These are phyloP conservation scores for Xanthoconium separans DNA, from an alignment of 1,284 basidiomycete species.

Conservation along the genomic window DNA sequence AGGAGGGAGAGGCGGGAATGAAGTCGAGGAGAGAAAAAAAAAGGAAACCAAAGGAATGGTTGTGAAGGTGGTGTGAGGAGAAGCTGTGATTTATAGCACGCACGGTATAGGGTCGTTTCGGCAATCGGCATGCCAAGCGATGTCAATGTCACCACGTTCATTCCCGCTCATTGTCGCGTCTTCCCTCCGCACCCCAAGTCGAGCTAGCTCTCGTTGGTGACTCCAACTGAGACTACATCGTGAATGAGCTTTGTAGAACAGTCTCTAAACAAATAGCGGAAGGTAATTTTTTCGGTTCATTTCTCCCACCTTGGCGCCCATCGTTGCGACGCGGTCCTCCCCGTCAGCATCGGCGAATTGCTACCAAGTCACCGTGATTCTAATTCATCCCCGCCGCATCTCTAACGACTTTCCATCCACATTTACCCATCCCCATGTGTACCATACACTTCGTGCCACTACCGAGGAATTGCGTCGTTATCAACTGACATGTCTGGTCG, in stretches of 20 bases:
- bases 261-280: too few relatives aligned
- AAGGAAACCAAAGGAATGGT: slow-evolving; percentile 1
- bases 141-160: neutral
- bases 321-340: neutral
- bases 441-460: too few relatives aligned
- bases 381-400: too few relatives aligned
- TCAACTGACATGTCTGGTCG: too few relatives aligned
- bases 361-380: neutral
- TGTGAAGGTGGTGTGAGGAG: neutral
- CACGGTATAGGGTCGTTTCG: slow-evolving; percentile 15
- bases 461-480: too few relatives aligned
- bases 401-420: neutral
- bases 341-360: neutral
- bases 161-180: neutral
- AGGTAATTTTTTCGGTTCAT: too few relatives aligned
- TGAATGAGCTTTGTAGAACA: neutral
- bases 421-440: neutral
- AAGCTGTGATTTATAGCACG: slow-evolving; percentile 16
- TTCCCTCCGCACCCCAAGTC: neutral
- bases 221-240: neutral
- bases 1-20: too few relatives aligned
- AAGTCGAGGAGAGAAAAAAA: neutral
- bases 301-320: too few relatives aligned
- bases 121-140: slow-evolving; percentile 10
- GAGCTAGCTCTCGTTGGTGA: too few relatives aligned